Evolutionary conservation across 768 basidiomycete genomes (phyloP).

Genomic region (Mycena olivaceomarginata): DNA sequence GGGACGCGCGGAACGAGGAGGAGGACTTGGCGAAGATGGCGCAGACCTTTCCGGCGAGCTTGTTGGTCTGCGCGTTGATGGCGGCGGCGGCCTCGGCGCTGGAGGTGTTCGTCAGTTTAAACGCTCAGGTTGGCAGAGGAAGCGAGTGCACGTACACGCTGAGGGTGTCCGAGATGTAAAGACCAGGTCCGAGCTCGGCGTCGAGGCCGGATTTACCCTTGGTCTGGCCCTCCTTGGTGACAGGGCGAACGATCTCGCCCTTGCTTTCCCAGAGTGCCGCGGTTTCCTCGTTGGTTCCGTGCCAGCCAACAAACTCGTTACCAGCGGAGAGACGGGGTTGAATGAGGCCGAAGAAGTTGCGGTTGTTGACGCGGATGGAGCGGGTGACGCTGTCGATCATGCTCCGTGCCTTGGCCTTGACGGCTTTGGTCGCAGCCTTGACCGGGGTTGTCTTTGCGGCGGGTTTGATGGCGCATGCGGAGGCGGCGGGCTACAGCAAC

Average conservation of each 20-base stretch:
- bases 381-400: neutral
- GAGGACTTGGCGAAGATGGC: conserved; percentile 19
- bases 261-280: conserved; percentile 7
- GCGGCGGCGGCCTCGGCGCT: conserved; percentile 12
- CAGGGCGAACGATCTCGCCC: neutral
- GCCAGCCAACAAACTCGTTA: conserved; percentile 30
- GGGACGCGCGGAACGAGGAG: neutral
- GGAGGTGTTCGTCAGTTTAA: too few relatives aligned
- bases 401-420: neutral
- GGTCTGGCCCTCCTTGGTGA: too few relatives aligned
- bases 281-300: conserved; percentile 16
- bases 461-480: neutral
- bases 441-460: neutral
- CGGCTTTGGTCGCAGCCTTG: neutral
- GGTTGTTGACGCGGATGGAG: neutral
- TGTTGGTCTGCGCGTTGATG: conserved; percentile 16
- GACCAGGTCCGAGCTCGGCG: conserved; percentile 9
- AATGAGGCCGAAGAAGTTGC: conserved; percentile 6
- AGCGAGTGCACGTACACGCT: neutral
- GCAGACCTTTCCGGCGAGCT: neutral
- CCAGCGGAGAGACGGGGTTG: conserved; percentile 9
- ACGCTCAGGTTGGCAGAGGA: neutral
- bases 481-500: too few relatives aligned
- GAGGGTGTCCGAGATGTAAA: conserved; percentile 22
- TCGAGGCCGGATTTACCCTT: neutral